A percentile compares a stretch with the other conserved stretches of the same genome.
phyloP scores from a whole-genome alignment of 257 asterid species.

The Solanum pimpinellifolium region DNA sequence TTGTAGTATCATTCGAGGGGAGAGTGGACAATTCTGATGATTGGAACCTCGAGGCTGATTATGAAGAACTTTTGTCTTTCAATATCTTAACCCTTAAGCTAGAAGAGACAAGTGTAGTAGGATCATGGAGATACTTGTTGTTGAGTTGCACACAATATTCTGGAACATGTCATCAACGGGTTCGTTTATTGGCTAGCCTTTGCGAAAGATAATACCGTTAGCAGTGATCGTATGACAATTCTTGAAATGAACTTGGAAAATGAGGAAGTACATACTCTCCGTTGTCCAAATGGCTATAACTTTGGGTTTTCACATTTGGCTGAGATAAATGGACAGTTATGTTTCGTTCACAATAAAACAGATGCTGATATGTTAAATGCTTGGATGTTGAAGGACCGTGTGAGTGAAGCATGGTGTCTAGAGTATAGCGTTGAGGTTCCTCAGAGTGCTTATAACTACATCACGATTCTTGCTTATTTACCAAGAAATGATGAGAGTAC shows the following conservation, averaged over 20 bases:
- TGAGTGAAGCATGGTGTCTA: not conserved
- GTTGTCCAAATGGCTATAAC: not conserved
- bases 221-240: not conserved
- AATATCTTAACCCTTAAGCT: not conserved
- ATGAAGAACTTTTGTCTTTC: not conserved
- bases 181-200: not conserved
- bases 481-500: not conserved
- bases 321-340: not conserved
- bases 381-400: not conserved
- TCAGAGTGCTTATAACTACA: not conserved
- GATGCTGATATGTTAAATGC: not conserved
- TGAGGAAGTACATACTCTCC: not conserved
- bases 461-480: not conserved
- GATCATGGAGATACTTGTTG: not conserved
- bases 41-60: not conserved
- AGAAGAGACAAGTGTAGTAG: not conserved
- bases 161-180: not conserved
- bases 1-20: not conserved
- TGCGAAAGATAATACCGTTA: not conserved
- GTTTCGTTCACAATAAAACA: not conserved
- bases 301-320: not conserved
- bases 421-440: not conserved
- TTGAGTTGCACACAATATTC: not conserved
- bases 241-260: not conserved
- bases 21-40: not conserved